phyloP scores from a whole-genome alignment of 495 filamentous ascomycete species.

The Aspergillus nanangensis region DNA sequence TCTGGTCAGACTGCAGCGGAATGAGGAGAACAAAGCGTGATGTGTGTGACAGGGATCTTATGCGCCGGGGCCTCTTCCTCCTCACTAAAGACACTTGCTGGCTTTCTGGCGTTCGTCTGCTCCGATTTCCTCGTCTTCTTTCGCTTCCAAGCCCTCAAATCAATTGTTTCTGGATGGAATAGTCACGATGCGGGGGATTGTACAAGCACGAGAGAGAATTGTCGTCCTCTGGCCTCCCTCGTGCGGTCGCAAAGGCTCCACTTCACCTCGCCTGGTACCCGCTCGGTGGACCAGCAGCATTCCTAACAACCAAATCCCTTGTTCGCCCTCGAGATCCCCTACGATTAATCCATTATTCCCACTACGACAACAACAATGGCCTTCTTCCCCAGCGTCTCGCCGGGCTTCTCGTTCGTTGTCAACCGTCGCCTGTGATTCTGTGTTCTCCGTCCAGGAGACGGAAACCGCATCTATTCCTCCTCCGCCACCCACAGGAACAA shows the following conservation, averaged over 20 bases:
- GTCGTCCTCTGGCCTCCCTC: slow-evolving; percentile 19
- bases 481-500: neutral
- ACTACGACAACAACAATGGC: no score
- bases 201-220: slow-evolving; percentile 17
- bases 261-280: slow-evolving; percentile 6
- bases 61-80: neutral
- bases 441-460: no score
- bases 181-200: slow-evolving; percentile 19
- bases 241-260: slow-evolving; percentile 8
- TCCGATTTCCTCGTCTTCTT: neutral
- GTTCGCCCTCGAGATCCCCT: no score
- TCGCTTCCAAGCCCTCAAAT: no score
- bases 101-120: no score
- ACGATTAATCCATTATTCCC: no score
- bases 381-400: no score
- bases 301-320: neutral
- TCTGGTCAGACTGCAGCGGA: neutral
- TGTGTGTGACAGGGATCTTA: slow-evolving; percentile 6
- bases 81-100: neutral
- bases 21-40: slow-evolving; percentile 1
- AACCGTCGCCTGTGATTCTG: no score
- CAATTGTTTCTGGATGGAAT: neutral
- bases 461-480: no score
- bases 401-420: no score
- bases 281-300: slow-evolving; percentile 3